Percentiles rank a stretch among this genome's conserved stretches.
phyloP scores from a whole-genome alignment of 1,284 basidiomycete species.

The Meira nashicola region DNA sequence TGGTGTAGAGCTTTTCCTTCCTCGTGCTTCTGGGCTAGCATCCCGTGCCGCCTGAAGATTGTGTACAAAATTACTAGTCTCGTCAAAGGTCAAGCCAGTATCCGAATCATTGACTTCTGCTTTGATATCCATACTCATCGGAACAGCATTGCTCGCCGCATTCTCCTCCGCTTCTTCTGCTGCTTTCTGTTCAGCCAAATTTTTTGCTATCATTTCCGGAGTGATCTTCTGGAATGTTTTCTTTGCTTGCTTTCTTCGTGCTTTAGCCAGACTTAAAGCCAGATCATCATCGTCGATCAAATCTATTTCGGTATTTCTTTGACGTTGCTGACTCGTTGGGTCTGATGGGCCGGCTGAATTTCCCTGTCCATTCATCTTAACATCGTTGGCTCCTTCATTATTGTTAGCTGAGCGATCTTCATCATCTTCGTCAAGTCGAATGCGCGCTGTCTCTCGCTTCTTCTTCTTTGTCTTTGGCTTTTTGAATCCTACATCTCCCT shows the following conservation, averaged over 20 bases:
- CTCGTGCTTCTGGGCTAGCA: not conserved
- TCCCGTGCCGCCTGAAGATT: slow-evolving; percentile 63
- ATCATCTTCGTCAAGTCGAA: slow-evolving; percentile 67
- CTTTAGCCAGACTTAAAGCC: slow-evolving; percentile 81
- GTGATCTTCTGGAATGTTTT: slow-evolving; percentile 68
- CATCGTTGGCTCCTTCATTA: slow-evolving; percentile 46
- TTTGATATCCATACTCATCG: not conserved
- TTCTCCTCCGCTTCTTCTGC: slow-evolving; percentile 59
- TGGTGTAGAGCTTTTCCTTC: slow-evolving; percentile 4
- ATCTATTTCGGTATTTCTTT: slow-evolving; percentile 54
- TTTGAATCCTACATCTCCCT: slow-evolving; percentile 88
- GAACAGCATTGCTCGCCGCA: slow-evolving; percentile 47
- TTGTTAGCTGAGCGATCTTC: slow-evolving; percentile 45
- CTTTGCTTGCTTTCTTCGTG: slow-evolving; percentile 73
- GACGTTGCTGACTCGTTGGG: not conserved
- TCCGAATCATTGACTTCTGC: slow-evolving; percentile 7
- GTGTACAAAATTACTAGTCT: slow-evolving; percentile 93
- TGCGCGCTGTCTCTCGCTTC: slow-evolving; percentile 78
- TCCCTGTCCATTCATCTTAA: slow-evolving; percentile 59
- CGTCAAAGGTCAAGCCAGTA: slow-evolving; percentile 73
- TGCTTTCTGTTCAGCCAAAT: slow-evolving; percentile 62
- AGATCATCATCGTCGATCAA: slow-evolving; percentile 98
- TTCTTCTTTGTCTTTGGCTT: slow-evolving; percentile 72
- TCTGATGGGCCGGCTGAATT: not conserved
- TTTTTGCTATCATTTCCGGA: slow-evolving; percentile 77